Percentiles rank a stretch among this genome's conserved stretches.
Conservation (phyloP, 1,284 basidiomycete genomes). For the Pisolithus thermaeus region DNA sequence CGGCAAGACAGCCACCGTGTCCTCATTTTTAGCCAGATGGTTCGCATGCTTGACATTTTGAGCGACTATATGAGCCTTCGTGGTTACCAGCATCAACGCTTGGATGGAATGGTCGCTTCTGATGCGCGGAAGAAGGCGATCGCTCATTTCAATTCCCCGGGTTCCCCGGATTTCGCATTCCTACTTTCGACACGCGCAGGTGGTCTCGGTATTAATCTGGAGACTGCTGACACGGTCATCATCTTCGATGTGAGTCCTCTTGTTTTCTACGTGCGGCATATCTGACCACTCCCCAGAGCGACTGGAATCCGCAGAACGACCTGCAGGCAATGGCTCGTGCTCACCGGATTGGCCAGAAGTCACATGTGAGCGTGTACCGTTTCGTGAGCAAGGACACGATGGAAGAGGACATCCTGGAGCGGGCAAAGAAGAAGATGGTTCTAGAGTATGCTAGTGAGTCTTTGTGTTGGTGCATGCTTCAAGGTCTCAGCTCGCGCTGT, state of each 20-base stretch:
- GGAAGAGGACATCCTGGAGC: constrained; percentile 97
- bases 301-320: constrained; percentile 98
- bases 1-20: constrained; percentile 93
- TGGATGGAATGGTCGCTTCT: constrained; percentile 94
- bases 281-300: constrained; percentile 51
- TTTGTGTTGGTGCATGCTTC: constrained; percentile 6
- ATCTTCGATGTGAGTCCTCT: constrained; percentile 85
- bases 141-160: constrained; percentile 95
- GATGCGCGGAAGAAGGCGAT: constrained; percentile 91
- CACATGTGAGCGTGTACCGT: constrained; percentile 96
- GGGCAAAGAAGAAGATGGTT: constrained; percentile 99
- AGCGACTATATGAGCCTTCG: constrained; percentile 94
- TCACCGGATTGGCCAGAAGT: constrained; percentile 95
- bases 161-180: constrained; percentile 95
- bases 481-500: constrained; percentile 2
- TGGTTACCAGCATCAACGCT: constrained; percentile 91
- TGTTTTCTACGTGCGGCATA: constrained; percentile 15
- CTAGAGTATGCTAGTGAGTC: constrained; percentile 95
- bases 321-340: constrained; percentile 98
- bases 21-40: constrained; percentile 99
- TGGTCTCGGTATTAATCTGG: constrained; percentile 97
- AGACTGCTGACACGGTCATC: constrained; percentile 97
- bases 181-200: constrained; percentile 95
- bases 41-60: constrained; percentile 97
- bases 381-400: constrained; percentile 99